Base-by-base conservation (phyloP, 768 basidiomycete genomes). In the Psilocybe sp. region DNA sequence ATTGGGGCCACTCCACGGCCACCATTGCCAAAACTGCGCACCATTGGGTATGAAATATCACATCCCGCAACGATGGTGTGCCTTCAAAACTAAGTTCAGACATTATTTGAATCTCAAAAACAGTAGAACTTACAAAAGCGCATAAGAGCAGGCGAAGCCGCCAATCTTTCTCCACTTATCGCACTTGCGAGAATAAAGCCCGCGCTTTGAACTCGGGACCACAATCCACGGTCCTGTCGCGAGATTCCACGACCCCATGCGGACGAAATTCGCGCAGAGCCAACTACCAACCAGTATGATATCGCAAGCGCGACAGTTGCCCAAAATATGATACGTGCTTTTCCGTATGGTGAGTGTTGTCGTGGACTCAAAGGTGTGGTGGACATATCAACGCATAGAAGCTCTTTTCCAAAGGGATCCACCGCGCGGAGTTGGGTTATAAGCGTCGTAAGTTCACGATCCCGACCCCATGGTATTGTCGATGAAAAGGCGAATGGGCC, bases 1-100 rank as follows among this genome's bases (percentile, higher is more conserved):
- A 98, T 13, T 76, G 74, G 0, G 97, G 96, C 96, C 96, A 99
- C 64, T 91, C 79, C 16, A 98, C 92, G 32, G 96, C 92, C 47
- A 98, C 84, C 89, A 97, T 95, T 31, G 84, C 84, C 12, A 99
- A 73, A 31, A 86, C 80, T 36, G 91, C 80, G 64, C 88, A 91
- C 88, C 90, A 98, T 57, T 97, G 94, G 0, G 94, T 89, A 60
- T 95, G 92, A 66, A 92, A 89, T 44, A 98, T 79, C 44, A 99
- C 79, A 66, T 99, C 97, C 46, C 94, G 77, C 70, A 95, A 71
- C 5, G 92, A 92, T 2, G 97, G 96, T 0, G 97, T 96, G 58
- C 87, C 93, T 94, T 54, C 3, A 51, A 23, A 15, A 36, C 13
- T 16, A 41, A 39, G 54, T 52, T 45, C 57, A 52, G 33, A 53